Conservation (phyloP, 2,329 filamentous ascomycete species). For the Aspergillus terreus region DNA sequence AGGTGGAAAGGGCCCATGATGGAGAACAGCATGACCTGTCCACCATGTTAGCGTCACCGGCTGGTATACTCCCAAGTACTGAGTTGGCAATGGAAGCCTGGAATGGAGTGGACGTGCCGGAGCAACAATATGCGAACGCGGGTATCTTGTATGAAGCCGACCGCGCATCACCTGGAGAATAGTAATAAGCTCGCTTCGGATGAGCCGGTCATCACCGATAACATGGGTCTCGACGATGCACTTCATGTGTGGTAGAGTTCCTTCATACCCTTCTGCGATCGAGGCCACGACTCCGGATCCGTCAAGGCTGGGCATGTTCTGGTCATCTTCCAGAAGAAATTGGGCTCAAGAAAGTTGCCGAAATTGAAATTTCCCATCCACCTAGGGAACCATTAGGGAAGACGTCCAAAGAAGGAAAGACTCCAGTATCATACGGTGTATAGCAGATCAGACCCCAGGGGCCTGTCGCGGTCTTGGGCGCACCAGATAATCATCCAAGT, state of each 20-base stretch:
- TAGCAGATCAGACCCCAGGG: too few relatives aligned
- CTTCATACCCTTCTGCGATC: background rate
- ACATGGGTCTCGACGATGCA: constrained; percentile 4
- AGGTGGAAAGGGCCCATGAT: constrained; percentile 7
- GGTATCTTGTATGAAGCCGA: constrained; percentile 6
- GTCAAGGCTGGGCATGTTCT: background rate
- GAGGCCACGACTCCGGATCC: background rate
- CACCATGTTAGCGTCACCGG: background rate
- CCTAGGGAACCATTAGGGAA: too few relatives aligned
- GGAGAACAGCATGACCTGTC: constrained; percentile 7
- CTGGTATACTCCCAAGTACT: background rate
- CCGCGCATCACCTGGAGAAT: constrained; percentile 6
- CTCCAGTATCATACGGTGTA: too few relatives aligned
- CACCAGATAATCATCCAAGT: too few relatives aligned
- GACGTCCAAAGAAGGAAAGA: too few relatives aligned
- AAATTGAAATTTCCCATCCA: background rate
- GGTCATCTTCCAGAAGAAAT: background rate
- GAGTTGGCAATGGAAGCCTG: too few relatives aligned
- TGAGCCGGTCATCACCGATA: background rate
- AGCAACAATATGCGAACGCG: constrained; percentile 7
- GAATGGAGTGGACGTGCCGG: constrained; percentile 1
- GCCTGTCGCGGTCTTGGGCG: too few relatives aligned
- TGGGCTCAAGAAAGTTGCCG: background rate
- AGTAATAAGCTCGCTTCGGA: constrained; percentile 7
- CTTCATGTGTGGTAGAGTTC: constrained; percentile 4